phyloP scores from a whole-genome alignment of 1,284 basidiomycete species.

The Tilletia horrida region DNA sequence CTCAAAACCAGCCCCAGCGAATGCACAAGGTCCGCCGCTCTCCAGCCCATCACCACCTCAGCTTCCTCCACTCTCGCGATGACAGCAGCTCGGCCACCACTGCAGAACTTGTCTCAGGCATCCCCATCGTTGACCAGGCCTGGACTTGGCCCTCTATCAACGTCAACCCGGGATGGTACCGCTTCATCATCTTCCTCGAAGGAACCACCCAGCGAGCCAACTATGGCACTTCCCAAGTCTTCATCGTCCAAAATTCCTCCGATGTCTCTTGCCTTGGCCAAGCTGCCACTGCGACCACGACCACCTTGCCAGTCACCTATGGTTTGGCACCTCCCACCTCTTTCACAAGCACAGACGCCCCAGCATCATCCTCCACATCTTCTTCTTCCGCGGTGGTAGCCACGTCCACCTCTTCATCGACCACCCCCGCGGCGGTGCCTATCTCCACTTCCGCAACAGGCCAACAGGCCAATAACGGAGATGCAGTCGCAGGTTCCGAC shows the following conservation, averaged over 20 bases:
- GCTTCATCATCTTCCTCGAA: neutral
- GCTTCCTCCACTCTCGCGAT: no score
- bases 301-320: neutral
- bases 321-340: neutral
- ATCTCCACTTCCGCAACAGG: neutral
- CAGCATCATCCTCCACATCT: neutral
- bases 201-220: neutral
- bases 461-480: neutral
- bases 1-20: constrained; percentile 5
- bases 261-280: neutral
- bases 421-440: neutral
- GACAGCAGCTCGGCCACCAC: no score
- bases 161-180: neutral
- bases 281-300: neutral
- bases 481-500: neutral
- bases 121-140: neutral
- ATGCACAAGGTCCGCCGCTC: constrained; percentile 13
- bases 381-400: neutral
- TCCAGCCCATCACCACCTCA: no score
- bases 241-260: neutral
- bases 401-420: neutral
- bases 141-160: constrained; percentile 4
- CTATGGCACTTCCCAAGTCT: neutral
- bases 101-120: neutral
- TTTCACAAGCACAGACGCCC: neutral